Evolutionary conservation across 768 basidiomycete genomes (phyloP), one percentile per base, ranked within the genome.

Genomic region (Suillus tomentosus): DNA sequence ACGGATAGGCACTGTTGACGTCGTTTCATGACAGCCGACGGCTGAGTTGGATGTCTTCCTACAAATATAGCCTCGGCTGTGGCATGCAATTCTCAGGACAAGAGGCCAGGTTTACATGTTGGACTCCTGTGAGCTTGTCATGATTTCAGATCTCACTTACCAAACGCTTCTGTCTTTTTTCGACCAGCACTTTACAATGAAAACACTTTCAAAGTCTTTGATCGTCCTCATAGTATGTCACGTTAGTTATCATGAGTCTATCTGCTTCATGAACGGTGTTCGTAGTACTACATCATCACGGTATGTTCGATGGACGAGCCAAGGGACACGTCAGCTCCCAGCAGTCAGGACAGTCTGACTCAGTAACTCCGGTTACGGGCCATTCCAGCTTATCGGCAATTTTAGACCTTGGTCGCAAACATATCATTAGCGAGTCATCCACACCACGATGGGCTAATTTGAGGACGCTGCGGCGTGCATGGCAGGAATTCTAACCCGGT

Each of bases 401-500:
- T 34, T 10, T 17, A 10, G 55, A 10, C 22, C 37, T 39, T 5
- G 22, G 55, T 24, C 22, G 24, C 37, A 24, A 14, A 22, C 22
- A 14, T 57, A 39, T 57, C 22, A 24, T 57, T 57, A 6, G 22
- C 56, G 24, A 17, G 15, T 5, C 27, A 10, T 27, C 19, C 10
- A 31, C 37, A 14, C 22, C 55, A 57, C 15, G 36, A 36, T 57
- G 15, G 27, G 50, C 56, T 57, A 57, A 57, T 57, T 39, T 24
- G 37, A 39, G 37, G 22, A 17, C 39, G 56, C 37, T 57, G 56
- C 37, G 15, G 56, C 5, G 24, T 24, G 15, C 19, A 54, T 19
- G 9, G 3, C 24, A 24, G 15, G 27, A 31, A 5, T 27, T 17
- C 56, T 3, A n/a, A 1, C 56, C 9, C 24, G 15, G 24, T 24